Evolutionary conservation across 1,139 yeast genomes (phyloP).

Genomic region (Magnusiomyces magnusii): DNA sequence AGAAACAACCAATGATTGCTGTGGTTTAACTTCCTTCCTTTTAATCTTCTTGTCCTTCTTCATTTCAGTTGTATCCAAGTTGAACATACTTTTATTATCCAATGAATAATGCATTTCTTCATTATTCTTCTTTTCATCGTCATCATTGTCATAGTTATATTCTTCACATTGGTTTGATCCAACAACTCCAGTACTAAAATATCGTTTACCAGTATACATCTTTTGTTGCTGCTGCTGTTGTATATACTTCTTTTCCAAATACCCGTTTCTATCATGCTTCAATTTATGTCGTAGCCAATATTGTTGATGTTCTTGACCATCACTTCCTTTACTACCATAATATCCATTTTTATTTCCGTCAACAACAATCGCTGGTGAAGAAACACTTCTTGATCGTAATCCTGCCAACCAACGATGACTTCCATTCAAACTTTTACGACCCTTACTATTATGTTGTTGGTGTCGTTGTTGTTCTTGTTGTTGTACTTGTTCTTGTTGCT

Average conservation of each 20-base stretch:
- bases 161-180: background rate
- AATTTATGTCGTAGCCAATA: background rate
- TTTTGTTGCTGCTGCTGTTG: background rate
- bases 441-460: background rate
- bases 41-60: background rate
- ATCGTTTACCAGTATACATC: background rate
- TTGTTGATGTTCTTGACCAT: background rate
- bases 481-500: background rate
- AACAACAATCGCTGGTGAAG: constrained; percentile 4
- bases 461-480: background rate
- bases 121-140: background rate
- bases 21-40: background rate
- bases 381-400: constrained; percentile 1
- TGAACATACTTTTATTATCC: background rate
- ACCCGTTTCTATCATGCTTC: background rate
- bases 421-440: background rate
- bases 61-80: background rate
- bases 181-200: background rate
- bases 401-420: constrained; percentile 5
- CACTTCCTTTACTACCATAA: background rate
- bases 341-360: background rate
- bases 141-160: background rate
- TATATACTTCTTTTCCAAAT: background rate
- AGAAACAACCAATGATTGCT: background rate
- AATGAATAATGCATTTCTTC: background rate